These are phyloP conservation scores for Talaromyces sp. DNA, from an alignment of 2,329 filamentous ascomycete species.

Conservation along the genomic window DNA sequence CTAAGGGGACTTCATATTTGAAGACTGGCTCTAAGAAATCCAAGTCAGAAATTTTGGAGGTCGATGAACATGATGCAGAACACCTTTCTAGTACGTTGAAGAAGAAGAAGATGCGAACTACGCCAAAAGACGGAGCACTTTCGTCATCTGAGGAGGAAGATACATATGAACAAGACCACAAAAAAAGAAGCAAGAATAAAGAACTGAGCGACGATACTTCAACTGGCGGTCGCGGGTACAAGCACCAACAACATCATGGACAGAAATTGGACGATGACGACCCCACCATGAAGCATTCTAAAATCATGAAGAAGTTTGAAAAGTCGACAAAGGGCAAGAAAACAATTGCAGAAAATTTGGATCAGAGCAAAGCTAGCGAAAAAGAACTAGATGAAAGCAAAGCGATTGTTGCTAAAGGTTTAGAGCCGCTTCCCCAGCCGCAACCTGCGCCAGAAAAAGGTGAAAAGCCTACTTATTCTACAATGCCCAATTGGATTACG, in stretches of 20 bases:
- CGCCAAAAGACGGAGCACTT: neutral
- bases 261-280: conserved; percentile 19
- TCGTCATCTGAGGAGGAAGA: neutral
- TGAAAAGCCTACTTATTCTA: conserved; percentile 64
- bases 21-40: neutral
- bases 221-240: conserved; percentile 21
- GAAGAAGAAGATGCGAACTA: neutral
- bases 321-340: conserved; percentile 23
- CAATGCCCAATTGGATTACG: conserved; percentile 74
- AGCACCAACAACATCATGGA: conserved; percentile 15
- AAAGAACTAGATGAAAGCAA: conserved; percentile 15
- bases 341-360: conserved; percentile 12
- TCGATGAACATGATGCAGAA: neutral
- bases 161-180: neutral
- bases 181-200: conserved; percentile 14
- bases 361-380: conserved; percentile 10
- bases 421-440: conserved; percentile 76
- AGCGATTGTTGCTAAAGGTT: conserved; percentile 44
- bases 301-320: conserved; percentile 35
- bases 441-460: conserved; percentile 51
- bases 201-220: conserved; percentile 15
- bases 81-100: neutral
- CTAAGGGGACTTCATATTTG: neutral
- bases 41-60: neutral
- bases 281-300: conserved; percentile 25